phyloP scores from a whole-genome alignment of 2,329 filamentous ascomycete species.

The Microcyclospora pomicola region DNA sequence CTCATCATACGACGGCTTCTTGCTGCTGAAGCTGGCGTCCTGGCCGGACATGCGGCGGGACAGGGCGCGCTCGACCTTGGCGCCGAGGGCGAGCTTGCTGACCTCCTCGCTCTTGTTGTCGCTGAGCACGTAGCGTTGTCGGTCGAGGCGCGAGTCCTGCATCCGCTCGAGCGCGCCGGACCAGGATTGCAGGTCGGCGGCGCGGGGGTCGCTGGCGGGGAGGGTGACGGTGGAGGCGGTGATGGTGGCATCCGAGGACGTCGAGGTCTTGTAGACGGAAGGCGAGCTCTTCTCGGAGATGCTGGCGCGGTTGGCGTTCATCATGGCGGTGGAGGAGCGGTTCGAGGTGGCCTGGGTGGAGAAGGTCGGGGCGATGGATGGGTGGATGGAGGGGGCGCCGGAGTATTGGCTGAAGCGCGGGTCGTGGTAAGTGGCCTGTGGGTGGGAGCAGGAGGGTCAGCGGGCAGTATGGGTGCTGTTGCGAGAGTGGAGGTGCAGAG shows the following conservation, averaged over 20 bases:
- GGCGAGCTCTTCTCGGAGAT: slow-evolving; percentile 8
- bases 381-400: slow-evolving; percentile 36
- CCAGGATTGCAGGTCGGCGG: slow-evolving; percentile 58
- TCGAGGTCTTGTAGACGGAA: slow-evolving; percentile 9
- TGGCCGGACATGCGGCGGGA: slow-evolving; percentile 75
- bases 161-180: slow-evolving; percentile 71
- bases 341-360: slow-evolving; percentile 17
- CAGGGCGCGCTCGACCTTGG: slow-evolving; percentile 80
- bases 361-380: slow-evolving; percentile 34
- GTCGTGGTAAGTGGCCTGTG: slow-evolving; percentile 21
- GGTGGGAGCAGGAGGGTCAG: neutral
- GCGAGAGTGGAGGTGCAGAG: no score
- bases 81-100: slow-evolving; percentile 74
- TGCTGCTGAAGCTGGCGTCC: slow-evolving; percentile 59
- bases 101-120: slow-evolving; percentile 70
- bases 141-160: slow-evolving; percentile 71
- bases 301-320: slow-evolving; percentile 8
- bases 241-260: slow-evolving; percentile 9
- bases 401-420: slow-evolving; percentile 39
- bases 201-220: slow-evolving; percentile 33
- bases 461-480: no score
- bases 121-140: slow-evolving; percentile 67
- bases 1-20: slow-evolving; percentile 10
- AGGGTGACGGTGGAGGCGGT: slow-evolving; percentile 14
- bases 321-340: slow-evolving; percentile 10